A percentile compares a stretch with the other conserved stretches of the same genome.
Conservation (phyloP, 148 eudicot genomes). For the Rhododendron simsii region DNA sequence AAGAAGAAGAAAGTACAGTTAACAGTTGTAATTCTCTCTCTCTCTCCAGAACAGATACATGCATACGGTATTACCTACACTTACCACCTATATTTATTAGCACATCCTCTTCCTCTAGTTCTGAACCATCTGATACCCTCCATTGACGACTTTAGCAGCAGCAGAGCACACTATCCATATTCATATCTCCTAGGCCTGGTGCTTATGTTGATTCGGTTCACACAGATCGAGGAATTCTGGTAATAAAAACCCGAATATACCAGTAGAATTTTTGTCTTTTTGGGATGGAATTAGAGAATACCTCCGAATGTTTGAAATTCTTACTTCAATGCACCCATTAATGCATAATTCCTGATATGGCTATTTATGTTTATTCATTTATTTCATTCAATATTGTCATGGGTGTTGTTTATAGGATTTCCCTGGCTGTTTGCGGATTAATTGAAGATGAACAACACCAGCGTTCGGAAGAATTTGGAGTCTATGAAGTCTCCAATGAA, state of each 20-base stretch:
- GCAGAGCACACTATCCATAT: not conserved
- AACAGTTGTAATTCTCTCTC: not conserved
- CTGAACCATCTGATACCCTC: not conserved
- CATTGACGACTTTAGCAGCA: not conserved
- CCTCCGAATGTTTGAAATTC: not conserved
- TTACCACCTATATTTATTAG: not conserved
- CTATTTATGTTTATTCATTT: not conserved
- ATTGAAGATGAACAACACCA: not conserved
- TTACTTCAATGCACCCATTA: not conserved
- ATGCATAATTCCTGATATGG: not conserved
- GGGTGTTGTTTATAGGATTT: not conserved
- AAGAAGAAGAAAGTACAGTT: not conserved
- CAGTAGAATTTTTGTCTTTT: not conserved
- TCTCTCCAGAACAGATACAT: not conserved
- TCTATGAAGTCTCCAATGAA: not conserved
- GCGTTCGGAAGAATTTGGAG: not conserved
- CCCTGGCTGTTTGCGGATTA: not conserved
- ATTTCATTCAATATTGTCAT: not conserved
- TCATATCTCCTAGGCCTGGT: not conserved
- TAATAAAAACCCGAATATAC: not conserved
- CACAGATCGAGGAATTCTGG: not conserved
- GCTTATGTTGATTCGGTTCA: not conserved
- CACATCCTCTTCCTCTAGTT: not conserved
- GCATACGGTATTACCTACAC: not conserved
- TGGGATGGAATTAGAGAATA: not conserved